A percentile compares a stretch with the other conserved stretches of the same genome.
Evolutionary conservation across 768 basidiomycete species (phyloP).

Genomic region (Lentinus tigrinus): DNA sequence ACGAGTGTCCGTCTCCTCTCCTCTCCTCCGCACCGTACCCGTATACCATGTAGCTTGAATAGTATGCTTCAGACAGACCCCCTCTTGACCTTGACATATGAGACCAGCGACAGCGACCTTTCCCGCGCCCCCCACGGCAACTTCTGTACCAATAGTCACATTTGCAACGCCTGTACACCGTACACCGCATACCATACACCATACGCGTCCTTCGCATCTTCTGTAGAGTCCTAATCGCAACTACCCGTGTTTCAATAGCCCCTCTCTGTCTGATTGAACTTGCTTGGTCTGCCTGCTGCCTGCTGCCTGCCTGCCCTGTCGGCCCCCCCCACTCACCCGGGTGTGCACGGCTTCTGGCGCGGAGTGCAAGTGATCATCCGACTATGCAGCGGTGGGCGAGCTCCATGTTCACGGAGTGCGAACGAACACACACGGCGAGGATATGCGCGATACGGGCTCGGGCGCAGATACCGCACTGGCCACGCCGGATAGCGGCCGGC

Average conservation of each 20-base stretch:
- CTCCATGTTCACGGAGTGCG: no score
- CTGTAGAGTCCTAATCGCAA: neutral
- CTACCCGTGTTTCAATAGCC: neutral
- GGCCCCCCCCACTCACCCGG: no score
- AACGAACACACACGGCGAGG: no score
- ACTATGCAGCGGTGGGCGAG: no score
- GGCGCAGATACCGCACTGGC: neutral
- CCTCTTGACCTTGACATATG: no score
- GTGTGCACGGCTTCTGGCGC: no score
- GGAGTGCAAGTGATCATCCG: no score
- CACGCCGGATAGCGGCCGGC: neutral
- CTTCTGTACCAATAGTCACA: constrained; percentile 13
- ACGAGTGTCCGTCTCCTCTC: no score
- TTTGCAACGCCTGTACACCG: neutral
- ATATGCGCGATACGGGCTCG: neutral
- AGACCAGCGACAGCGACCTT: neutral
- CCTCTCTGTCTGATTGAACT: neutral
- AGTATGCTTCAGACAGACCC: no score
- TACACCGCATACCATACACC: neutral
- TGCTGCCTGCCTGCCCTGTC: no score
- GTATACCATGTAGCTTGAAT: neutral
- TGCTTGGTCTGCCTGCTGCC: no score
- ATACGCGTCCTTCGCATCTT: neutral
- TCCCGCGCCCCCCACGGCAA: neutral
- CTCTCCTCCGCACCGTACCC: neutral